phyloP scores from a whole-genome alignment of 2,329 filamentous ascomycete genomes.

The Fusarium nodosum region DNA sequence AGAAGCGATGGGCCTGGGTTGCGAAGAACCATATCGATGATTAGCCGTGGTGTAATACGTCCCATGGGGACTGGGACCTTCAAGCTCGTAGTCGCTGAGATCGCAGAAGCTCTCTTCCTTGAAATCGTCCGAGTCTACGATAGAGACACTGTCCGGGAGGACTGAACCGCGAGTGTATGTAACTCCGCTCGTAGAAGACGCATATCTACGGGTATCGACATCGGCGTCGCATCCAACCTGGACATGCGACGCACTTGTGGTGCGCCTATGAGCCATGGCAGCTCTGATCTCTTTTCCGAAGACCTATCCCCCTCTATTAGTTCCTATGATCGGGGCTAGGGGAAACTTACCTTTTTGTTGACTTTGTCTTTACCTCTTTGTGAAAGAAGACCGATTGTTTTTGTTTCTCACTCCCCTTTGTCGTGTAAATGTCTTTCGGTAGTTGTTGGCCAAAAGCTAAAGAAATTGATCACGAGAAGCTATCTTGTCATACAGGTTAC shows the following conservation, averaged over 20 bases:
- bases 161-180: constrained; percentile 9
- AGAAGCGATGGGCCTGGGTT: constrained; percentile 4
- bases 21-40: constrained; percentile 6
- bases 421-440: constrained; percentile 37
- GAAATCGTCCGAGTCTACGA: constrained; percentile 2
- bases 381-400: neutral
- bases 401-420: constrained; percentile 9
- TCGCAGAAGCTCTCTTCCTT: constrained; percentile 21
- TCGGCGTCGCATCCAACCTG: constrained; percentile 3
- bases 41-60: constrained; percentile 24
- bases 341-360: constrained; percentile 26
- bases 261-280: constrained; percentile 28
- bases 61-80: constrained; percentile 24
- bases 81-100: neutral
- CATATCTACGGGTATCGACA: constrained; percentile 6
- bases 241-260: constrained; percentile 13
- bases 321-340: constrained; percentile 23
- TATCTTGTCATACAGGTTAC: constrained; percentile 44
- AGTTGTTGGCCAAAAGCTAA: constrained; percentile 23
- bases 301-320: constrained; percentile 29
- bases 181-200: constrained; percentile 11
- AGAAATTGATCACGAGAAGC: constrained; percentile 40
- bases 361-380: neutral
- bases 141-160: neutral
- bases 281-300: neutral